Evolutionary conservation across 2,329 filamentous ascomycete species (phyloP).

Genomic region (Acrocalymma vagum): DNA sequence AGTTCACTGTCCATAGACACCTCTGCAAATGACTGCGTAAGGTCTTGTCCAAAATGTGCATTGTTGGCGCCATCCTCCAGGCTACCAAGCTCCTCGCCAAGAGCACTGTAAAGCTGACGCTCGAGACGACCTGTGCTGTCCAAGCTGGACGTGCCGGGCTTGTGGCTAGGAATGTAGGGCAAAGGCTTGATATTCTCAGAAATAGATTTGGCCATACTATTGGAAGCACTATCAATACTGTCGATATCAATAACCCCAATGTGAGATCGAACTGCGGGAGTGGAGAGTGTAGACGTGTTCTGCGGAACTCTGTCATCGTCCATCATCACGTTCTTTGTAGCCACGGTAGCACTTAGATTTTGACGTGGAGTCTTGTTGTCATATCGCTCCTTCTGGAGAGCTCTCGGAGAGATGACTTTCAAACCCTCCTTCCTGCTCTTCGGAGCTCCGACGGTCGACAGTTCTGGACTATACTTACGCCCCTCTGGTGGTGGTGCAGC

Average conservation of each 20-base stretch:
- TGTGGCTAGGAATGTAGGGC: slow-evolving; percentile 29
- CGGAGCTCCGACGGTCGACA: slow-evolving; percentile 18
- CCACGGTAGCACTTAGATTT: neutral
- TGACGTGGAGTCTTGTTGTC: slow-evolving; percentile 1
- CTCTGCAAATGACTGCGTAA: slow-evolving; percentile 13
- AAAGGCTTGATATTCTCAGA: slow-evolving; percentile 16
- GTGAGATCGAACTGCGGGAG: too few relatives aligned
- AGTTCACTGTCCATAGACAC: slow-evolving; percentile 6
- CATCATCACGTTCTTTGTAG: too few relatives aligned
- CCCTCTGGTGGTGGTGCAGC: slow-evolving; percentile 5
- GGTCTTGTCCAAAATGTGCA: slow-evolving; percentile 21
- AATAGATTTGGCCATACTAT: neutral
- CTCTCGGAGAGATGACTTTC: slow-evolving; percentile 6
- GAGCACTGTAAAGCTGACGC: slow-evolving; percentile 36
- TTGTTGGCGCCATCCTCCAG: slow-evolving; percentile 25
- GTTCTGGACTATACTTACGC: slow-evolving; percentile 25
- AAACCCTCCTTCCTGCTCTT: slow-evolving; percentile 39
- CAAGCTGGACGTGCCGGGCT: slow-evolving; percentile 33
- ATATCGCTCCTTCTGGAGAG: slow-evolving; percentile 1
- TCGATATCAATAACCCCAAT: slow-evolving; percentile 34
- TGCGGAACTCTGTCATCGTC: slow-evolving; percentile 4
- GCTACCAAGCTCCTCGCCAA: slow-evolving; percentile 39
- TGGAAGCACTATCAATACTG: too few relatives aligned
- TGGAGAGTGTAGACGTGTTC: slow-evolving; percentile 2
- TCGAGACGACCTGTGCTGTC: slow-evolving; percentile 39